Base-by-base conservation (phyloP, 441 rosid species). In the Syzygium malaccense region DNA sequence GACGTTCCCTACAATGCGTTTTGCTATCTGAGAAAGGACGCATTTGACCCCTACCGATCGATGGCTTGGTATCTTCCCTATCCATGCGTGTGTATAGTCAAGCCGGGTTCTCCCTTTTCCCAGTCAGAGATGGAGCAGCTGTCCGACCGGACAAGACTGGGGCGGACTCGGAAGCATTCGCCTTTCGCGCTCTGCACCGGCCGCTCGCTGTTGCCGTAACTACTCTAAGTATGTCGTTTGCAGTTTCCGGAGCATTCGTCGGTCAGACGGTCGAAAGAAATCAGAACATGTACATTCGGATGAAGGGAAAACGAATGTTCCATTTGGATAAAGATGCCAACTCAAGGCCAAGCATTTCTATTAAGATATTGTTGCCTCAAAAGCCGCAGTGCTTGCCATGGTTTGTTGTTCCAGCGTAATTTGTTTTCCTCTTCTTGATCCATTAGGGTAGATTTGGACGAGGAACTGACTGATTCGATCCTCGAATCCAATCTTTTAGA, bases 401-500 rank as follows among this genome's bases (percentile, higher is more conserved):
- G 0, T 64, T 14, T 3, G 58, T n/a, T n/a, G 58, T n/a, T n/a
- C 37, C 41, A 30, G 75, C 41, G 4, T 17, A 19, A 2, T 30
- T 30, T 33, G 15, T 62, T 30, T 55, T 55, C 4, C 1, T 12
- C 75, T 11, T 64, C 20, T 15, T 1, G 75, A 30, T 66, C 41
- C 75, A 15, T 30, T 8, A 17, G 41, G 75, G 2, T 17, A 17
- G 3, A 30, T 64, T 64, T 64, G 23, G 41, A 30, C 0, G 3
- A 30, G 3, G 23, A 30, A 7, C 4, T 0, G 6, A 6, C 12
- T 37, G 19, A 3, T 2, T 30, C 2, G 6, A 8, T 17, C 18
- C 3, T 5, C 2, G 1, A 32, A 17, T 66, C 11, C 23, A 17
- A 32, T 32, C 78, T 66, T 66, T 30, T 0, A 3, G 11, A 30